Evolutionary conservation across 1,284 basidiomycete genomes (phyloP), one percentile per base, ranked within the genome.

Genomic region (Moesziomyces sp.): DNA sequence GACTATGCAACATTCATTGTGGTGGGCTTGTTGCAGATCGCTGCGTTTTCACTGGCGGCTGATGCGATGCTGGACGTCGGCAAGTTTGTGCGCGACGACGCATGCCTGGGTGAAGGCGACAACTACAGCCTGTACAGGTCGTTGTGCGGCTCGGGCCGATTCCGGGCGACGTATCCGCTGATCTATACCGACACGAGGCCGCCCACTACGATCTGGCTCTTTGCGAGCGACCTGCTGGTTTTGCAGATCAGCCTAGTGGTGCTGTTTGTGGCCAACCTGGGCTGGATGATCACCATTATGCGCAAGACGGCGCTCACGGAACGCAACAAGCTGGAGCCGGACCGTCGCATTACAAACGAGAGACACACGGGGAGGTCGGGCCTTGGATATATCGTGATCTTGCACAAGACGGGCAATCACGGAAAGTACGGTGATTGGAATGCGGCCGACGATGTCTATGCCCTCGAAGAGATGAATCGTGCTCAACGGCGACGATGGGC

Each of bases 61-160:
- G 53, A 55, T n/a, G 45, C 45, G 16, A 28, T 47, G 53, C 14
- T 55, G 53, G 35, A 55, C 45, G 23, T 55, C 4, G 35, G 35
- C 18, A n/a, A 35, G 21, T 55, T 55, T 28, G 35, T 55, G 9
- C 45, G 45, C 16, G 30, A 5, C 34, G 53, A 44, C 16, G 45
- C 44, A 16, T 55, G 53, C 21, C 19, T 46, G 3, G 53, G 34
- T 8, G 30, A 21, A 8, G 44, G 28, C 3, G 13, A 45, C 11
- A 13, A 30, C 23, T 55, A 46, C 44, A 44, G 46, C n/a, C 45
- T 55, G 45, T 44, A 55, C 26, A 21, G 30, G 30, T 35, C 40
- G 34, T 8, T 55, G 9, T 55, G 54, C 26, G 18, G 23, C 4
- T 3, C 5, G 8, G 5, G 14, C 5, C 19, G 11, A n/a, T 18